Evolutionary conservation across 441 rosid species (phyloP).

Genomic region (Gossypium aridum): DNA sequence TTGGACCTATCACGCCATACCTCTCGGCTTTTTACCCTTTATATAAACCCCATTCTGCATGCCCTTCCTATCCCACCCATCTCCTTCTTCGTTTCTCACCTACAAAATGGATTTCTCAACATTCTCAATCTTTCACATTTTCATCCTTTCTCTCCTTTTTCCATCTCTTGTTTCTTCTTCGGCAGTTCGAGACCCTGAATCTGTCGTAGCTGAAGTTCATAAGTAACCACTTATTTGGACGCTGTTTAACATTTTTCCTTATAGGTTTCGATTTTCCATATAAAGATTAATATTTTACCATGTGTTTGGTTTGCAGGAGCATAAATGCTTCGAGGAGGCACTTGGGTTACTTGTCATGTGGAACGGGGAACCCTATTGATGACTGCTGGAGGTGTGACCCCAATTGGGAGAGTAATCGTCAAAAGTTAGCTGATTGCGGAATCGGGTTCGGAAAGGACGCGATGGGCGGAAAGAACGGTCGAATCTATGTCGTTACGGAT

Average conservation of each 20-base stretch:
- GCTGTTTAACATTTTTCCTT: background rate
- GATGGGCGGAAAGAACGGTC: conserved; percentile 35
- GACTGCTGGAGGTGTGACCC: conserved; percentile 59
- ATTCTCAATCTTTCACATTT: conserved; percentile 12
- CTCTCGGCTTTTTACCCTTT: conserved; percentile 43
- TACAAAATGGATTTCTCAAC: conserved; percentile 8
- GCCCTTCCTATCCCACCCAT: background rate
- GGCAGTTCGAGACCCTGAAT: conserved; percentile 11
- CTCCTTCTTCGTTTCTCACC: background rate
- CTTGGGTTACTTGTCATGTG: conserved; percentile 34
- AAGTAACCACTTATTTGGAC: background rate
- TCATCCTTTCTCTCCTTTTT: conserved; percentile 15
- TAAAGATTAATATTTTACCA: background rate
- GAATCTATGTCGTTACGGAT: conserved; percentile 36
- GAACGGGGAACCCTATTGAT: conserved; percentile 52
- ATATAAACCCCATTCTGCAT: conserved; percentile 18
- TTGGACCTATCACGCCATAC: conserved; percentile 54
- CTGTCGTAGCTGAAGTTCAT: conserved; percentile 35
- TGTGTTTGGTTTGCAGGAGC: conserved; percentile 20
- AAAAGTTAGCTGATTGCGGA: conserved; percentile 41
- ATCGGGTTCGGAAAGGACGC: conserved; percentile 47
- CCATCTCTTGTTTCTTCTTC: conserved; percentile 23
- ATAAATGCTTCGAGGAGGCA: conserved; percentile 45
- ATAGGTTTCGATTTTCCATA: background rate
- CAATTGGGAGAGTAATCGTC: conserved; percentile 47